Evolutionary conservation across 2,329 filamentous ascomycete species (phyloP).

Genomic region (Aspergillus texensis): DNA sequence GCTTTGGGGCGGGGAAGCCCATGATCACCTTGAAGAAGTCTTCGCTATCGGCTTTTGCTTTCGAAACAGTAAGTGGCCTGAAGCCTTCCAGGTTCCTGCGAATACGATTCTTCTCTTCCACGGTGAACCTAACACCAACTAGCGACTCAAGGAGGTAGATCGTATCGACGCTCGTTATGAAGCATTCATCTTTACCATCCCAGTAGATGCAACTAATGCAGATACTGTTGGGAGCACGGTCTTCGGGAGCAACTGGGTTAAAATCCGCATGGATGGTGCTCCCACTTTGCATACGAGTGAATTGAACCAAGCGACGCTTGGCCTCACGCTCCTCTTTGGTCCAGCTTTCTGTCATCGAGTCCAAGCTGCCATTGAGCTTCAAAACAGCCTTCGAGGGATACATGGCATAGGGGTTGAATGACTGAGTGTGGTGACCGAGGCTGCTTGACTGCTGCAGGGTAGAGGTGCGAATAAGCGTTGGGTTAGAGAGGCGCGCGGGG

Average conservation of each 20-base stretch:
- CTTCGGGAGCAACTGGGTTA: conserved; percentile 74
- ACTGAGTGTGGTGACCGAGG: conserved; percentile 50
- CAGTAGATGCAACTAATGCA: conserved; percentile 98
- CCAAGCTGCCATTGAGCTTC: conserved; percentile 82
- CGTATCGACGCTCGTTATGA: conserved; percentile 94
- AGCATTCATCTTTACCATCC: conserved; percentile 88
- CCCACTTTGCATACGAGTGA: conserved; percentile 78
- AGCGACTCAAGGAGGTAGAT: conserved; percentile 93
- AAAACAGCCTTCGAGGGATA: conserved; percentile 83
- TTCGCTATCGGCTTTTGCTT: conserved; percentile 87
- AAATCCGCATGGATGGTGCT: conserved; percentile 82
- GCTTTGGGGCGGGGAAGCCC: conserved; percentile 93
- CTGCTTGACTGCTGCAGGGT: conserved; percentile 61
- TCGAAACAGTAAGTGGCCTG: conserved; percentile 88
- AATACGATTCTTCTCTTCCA: conserved; percentile 98
- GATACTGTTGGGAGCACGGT: conserved; percentile 80
- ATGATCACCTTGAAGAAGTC: conserved; percentile 99
- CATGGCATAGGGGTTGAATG: conserved; percentile 77
- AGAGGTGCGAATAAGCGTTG: conserved; percentile 68
- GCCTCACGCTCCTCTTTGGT: conserved; percentile 76
- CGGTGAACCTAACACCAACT: conserved; percentile 82
- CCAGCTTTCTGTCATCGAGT: conserved; percentile 83
- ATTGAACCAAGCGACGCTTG: conserved; percentile 83
- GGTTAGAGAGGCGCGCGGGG: conserved; percentile 51
- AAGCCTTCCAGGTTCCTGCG: conserved; percentile 94